Evolutionary conservation across 2,329 filamentous ascomycete genomes (phyloP), one percentile per base, ranked within the genome.

Genomic region (Fusarium buharicum): DNA sequence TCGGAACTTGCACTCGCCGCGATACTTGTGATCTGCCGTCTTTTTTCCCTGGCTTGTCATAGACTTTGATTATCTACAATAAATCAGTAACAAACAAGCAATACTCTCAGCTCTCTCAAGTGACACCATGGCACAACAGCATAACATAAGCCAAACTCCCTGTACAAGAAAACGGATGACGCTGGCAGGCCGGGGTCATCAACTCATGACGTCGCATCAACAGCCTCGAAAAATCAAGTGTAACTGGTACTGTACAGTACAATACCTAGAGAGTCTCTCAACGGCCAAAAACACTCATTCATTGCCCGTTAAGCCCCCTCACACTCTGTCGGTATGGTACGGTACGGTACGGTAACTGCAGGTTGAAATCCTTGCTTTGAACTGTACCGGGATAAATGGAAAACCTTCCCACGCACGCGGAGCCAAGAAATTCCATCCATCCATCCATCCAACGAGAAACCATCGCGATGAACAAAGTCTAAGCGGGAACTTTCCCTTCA

Each of bases 131-230:
- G 41, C 28, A 64, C 34, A 36, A 33, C 36, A 50, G n/a, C 12
- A 39, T 45, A 33, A 18, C 12, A 22, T 9, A 30, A 24, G 18
- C 43, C 12, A 27, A n/a, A n/a, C n/a, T n/a, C n/a, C n/a, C 46
- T 18, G 48, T 59, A 48, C 33, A n/a, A 9, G 16, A 49, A 50
- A 66, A 55, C 49, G 41, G 37, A 66, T 66, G 62, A 66, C 62
- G 62, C 33, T 59, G 50, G 43, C 46, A 66, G 37, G 27, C 22
- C 49, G 24, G 44, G 55, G 47, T 50, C 33, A 13, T 31, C 7
- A 41, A 54, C 57, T 57, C 52, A 62, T 64, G 61, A 62, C 51
- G 57, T 54, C 20, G 41, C 27, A 28, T 20, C 31, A 46, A 18
- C 43, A 45, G 33, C 44, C 44, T 27, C 22, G 18, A n/a, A 45